These are phyloP conservation scores for Leishmania arabica DNA, from an alignment of 208 protist genomes.

Conservation along the genomic window DNA sequence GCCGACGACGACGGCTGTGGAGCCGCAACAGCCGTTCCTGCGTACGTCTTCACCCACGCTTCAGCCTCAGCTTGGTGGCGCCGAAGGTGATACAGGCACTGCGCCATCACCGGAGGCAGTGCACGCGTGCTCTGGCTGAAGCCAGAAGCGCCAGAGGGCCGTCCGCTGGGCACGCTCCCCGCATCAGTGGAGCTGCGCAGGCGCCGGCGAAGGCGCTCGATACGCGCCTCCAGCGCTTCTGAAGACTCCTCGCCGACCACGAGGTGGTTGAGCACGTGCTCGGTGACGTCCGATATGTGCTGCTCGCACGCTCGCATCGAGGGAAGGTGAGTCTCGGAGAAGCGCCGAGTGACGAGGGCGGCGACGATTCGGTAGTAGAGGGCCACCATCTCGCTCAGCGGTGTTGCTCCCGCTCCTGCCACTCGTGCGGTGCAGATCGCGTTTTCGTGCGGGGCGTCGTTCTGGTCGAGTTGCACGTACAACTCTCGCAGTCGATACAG, in stretches of 20 bases:
- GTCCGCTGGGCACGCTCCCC: no score
- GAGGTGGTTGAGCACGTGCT: constrained; percentile 21
- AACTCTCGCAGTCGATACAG: constrained; percentile 21
- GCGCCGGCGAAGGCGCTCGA: not conserved
- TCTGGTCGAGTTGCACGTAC: constrained; percentile 6
- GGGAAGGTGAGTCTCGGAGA: constrained; percentile 21
- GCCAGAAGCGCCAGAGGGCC: not conserved
- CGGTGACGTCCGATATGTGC: constrained; percentile 1
- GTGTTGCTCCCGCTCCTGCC: constrained; percentile 1
- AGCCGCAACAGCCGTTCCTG: not conserved
- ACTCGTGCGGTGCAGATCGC: not conserved
- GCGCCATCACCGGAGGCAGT: constrained; percentile 25
- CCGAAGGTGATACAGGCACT: constrained; percentile 17
- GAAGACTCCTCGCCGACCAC: constrained; percentile 5
- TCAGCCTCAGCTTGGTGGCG: constrained; percentile 5
- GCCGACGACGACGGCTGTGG: not conserved
- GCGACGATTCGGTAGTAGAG: constrained; percentile 44
- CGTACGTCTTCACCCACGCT: constrained; percentile 23
- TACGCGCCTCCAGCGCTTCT: constrained; percentile 6
- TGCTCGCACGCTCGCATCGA: constrained; percentile 24
- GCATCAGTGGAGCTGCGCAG: not conserved
- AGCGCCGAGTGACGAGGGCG: constrained; percentile 25
- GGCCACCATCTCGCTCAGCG: constrained; percentile 23
- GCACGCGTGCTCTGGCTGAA: not conserved
- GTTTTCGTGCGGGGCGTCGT: not conserved